These are phyloP conservation scores for Blastobotrys petasosporus DNA, from an alignment of 1,139 yeast genomes.

Conservation along the genomic window DNA sequence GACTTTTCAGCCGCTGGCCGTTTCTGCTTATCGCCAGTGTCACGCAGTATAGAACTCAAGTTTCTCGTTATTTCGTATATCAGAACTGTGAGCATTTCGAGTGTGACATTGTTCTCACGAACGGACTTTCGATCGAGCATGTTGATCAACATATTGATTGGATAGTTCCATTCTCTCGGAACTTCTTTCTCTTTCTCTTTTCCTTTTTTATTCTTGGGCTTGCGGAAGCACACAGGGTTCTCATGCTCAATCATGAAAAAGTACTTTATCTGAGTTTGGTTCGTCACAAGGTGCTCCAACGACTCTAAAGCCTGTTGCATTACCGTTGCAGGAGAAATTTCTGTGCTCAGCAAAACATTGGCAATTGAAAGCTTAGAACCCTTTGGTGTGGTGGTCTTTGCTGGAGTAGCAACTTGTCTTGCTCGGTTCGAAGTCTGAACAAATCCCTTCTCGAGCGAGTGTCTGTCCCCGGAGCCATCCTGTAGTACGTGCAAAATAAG, in stretches of 20 bases:
- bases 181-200: conserved; percentile 36
- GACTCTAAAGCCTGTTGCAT: conserved; percentile 78
- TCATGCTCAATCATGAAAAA: conserved; percentile 83
- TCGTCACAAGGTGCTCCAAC: conserved; percentile 62
- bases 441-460: conserved; percentile 61
- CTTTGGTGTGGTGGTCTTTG: conserved; percentile 10
- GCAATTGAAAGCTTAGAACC: conserved; percentile 20
- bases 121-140: conserved; percentile 59
- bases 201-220: conserved; percentile 32
- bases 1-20: conserved; percentile 15
- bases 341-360: conserved; percentile 46
- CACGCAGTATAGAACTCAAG: conserved; percentile 37
- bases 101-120: conserved; percentile 63
- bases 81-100: conserved; percentile 72
- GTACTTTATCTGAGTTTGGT: conserved; percentile 63
- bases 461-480: conserved; percentile 63
- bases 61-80: conserved; percentile 76
- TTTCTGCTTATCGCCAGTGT: conserved; percentile 18
- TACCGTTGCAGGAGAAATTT: conserved; percentile 61
- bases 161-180: conserved; percentile 48
- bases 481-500: conserved; percentile 61
- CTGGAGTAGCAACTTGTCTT: conserved; percentile 14
- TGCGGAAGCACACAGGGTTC: conserved; percentile 45
- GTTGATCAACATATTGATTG: conserved; percentile 62
- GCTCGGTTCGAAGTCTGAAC: conserved; percentile 42